A percentile compares a stretch with the other conserved stretches of the same genome.
phyloP scores from a whole-genome alignment of 176 grass and related monocot species.

The Oryza brachyantha region DNA sequence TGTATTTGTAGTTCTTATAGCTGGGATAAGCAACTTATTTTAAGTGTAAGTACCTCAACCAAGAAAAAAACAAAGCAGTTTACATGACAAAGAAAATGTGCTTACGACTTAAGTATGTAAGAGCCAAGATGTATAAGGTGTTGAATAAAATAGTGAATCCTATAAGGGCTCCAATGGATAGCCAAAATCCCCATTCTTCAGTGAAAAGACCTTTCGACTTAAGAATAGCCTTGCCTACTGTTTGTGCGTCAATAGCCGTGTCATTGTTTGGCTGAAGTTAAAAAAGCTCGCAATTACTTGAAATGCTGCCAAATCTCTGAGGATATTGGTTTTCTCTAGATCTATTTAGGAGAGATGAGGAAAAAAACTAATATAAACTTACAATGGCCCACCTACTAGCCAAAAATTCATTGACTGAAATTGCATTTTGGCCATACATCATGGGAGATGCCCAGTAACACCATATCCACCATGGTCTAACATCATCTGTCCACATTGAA shows the following conservation, averaged over 20 bases:
- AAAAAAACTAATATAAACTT: conserved; percentile 21
- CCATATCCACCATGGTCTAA: conserved; percentile 93
- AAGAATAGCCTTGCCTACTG: conserved; percentile 69
- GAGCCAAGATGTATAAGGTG: conserved; percentile 51
- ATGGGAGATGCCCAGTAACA: conserved; percentile 81
- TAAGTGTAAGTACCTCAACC: not conserved
- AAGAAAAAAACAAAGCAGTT: not conserved
- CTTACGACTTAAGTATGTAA: conserved; percentile 71
- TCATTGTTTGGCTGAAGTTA: conserved; percentile 58
- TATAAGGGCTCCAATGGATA: conserved; percentile 63
- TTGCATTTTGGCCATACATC: conserved; percentile 82
- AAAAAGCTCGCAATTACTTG: conserved; percentile 2
- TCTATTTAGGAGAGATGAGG: not conserved
- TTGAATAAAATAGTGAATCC: conserved; percentile 76
- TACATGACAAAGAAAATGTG: not conserved
- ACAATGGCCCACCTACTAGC: conserved; percentile 66
- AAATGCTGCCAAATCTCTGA: not conserved
- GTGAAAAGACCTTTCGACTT: conserved; percentile 76
- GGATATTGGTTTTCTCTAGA: not conserved
- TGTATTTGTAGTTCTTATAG: conserved; percentile 34
- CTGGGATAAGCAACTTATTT: conserved; percentile 38
- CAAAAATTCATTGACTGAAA: conserved; percentile 86
- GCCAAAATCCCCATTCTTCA: conserved; percentile 59
- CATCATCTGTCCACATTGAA: conserved; percentile 55
- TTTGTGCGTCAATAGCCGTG: conserved; percentile 47